Conservation (phyloP, 2,329 filamentous ascomycete genomes). For the Neofusicoccum kwambonambiense region DNA sequence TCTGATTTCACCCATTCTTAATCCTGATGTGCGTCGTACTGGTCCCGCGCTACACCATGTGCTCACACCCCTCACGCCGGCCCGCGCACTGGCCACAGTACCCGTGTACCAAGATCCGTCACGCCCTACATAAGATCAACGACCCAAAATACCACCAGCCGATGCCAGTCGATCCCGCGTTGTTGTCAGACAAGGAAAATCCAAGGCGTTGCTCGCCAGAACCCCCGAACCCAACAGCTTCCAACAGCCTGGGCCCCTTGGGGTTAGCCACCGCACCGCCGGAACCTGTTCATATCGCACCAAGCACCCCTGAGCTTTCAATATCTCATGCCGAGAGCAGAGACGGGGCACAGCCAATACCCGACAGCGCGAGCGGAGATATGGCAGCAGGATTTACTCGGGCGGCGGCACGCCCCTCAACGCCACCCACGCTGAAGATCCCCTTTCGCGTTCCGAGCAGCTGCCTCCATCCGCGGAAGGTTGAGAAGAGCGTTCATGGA, state of each 20-base stretch:
- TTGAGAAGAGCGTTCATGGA: not conserved
- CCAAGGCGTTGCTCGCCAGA: too few species aligned
- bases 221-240: too few species aligned
- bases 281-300: too few species aligned
- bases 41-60: constrained; percentile 1
- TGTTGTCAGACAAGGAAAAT: not conserved
- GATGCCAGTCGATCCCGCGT: not conserved
- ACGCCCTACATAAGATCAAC: not conserved
- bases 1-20: too few species aligned
- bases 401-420: not conserved
- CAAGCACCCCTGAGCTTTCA: too few species aligned
- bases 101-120: not conserved
- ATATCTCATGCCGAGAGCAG: too few species aligned
- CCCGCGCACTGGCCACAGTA: constrained; percentile 2
- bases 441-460: not conserved
- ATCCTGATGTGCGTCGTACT: not conserved
- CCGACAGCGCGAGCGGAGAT: too few species aligned
- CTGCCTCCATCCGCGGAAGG: not conserved
- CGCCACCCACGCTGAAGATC: not conserved
- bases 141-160: not conserved
- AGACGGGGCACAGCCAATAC: too few species aligned
- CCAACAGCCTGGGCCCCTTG: too few species aligned
- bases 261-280: too few species aligned
- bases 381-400: too few species aligned
- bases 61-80: not conserved